Evolutionary conservation across 2,329 filamentous ascomycete genomes (phyloP).

Genomic region (Ceratocystis variospora): DNA sequence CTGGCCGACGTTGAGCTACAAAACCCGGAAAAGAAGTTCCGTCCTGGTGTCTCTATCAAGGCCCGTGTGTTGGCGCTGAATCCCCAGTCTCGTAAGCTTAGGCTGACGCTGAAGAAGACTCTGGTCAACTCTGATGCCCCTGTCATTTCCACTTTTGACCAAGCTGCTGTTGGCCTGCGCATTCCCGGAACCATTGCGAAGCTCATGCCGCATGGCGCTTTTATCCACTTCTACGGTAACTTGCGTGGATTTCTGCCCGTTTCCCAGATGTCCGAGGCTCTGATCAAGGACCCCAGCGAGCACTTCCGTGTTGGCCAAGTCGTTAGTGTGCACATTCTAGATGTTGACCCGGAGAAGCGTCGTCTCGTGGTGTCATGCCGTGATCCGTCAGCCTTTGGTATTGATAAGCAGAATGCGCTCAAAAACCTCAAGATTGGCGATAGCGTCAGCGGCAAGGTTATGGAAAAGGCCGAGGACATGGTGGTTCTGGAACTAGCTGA

Average conservation of each 20-base stretch:
- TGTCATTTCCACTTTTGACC: constrained; percentile 66
- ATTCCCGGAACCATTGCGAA: constrained; percentile 79
- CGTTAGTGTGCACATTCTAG: constrained; percentile 76
- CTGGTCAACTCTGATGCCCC: constrained; percentile 76
- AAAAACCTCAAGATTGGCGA: constrained; percentile 59
- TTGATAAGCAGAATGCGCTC: constrained; percentile 63
- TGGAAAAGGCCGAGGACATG: constrained; percentile 67
- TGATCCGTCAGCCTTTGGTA: constrained; percentile 62
- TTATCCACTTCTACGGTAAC: constrained; percentile 81
- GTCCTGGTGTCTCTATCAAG: constrained; percentile 71
- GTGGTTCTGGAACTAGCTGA: constrained; percentile 63
- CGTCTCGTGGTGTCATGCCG: constrained; percentile 86
- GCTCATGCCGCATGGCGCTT: constrained; percentile 62
- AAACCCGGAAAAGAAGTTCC: constrained; percentile 92
- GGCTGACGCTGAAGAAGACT: constrained; percentile 86
- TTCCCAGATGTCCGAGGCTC: constrained; percentile 96
- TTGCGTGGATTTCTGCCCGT: constrained; percentile 80
- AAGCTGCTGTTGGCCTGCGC: constrained; percentile 59
- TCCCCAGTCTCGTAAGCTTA: constrained; percentile 59
- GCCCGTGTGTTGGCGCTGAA: constrained; percentile 74
- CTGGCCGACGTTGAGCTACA: constrained; percentile 76
- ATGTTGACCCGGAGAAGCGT: constrained; percentile 55
- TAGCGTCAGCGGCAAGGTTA: constrained; percentile 63
- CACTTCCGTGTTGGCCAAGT: constrained; percentile 88
- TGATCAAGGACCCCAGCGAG: constrained; percentile 73